Conservation (phyloP, 805 yeast genomes). For the Sugiyamaella smithiae region DNA sequence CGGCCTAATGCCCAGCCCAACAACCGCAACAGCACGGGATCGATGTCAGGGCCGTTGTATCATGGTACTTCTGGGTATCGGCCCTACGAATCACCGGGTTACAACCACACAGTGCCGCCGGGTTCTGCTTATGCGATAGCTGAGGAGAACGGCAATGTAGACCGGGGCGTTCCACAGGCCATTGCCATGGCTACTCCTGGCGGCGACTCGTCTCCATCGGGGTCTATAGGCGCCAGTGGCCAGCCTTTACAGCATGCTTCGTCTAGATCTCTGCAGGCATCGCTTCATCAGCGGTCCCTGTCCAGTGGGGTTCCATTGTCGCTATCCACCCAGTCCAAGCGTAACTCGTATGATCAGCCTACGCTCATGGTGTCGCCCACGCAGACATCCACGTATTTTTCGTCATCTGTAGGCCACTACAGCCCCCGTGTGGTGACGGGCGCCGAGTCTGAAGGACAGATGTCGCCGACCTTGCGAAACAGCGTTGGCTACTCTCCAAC, state of each 20-base stretch:
- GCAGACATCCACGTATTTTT: constrained; percentile 2
- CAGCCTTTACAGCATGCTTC: constrained; percentile 1
- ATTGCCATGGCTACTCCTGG: too few species aligned
- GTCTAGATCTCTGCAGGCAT: background rate
- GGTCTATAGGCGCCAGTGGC: too few species aligned
- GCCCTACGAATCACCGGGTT: constrained; percentile 1
- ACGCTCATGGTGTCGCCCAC: background rate
- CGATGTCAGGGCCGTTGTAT: constrained; percentile 5
- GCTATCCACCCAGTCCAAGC: constrained; percentile 7
- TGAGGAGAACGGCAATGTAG: too few species aligned
- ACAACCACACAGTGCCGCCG: too few species aligned
- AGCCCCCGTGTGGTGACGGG: background rate
- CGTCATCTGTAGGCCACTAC: background rate
- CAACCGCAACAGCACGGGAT: constrained; percentile 13
- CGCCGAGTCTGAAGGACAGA: background rate
- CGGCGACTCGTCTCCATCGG: too few species aligned
- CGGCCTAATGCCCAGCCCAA: background rate
- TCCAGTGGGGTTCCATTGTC: constrained; percentile 9
- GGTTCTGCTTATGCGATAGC: too few species aligned
- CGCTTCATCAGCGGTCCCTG: constrained; percentile 10
- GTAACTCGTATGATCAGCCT: constrained; percentile 4
- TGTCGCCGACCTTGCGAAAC: constrained; percentile 2
- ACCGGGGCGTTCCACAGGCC: too few species aligned
- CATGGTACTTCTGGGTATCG: background rate
- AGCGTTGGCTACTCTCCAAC: constrained; percentile 14